A percentile compares a stretch with the other conserved stretches of the same genome.
These are phyloP conservation scores for Alternaria alternata DNA, from an alignment of 2,329 filamentous ascomycete species.

Conservation along the genomic window DNA sequence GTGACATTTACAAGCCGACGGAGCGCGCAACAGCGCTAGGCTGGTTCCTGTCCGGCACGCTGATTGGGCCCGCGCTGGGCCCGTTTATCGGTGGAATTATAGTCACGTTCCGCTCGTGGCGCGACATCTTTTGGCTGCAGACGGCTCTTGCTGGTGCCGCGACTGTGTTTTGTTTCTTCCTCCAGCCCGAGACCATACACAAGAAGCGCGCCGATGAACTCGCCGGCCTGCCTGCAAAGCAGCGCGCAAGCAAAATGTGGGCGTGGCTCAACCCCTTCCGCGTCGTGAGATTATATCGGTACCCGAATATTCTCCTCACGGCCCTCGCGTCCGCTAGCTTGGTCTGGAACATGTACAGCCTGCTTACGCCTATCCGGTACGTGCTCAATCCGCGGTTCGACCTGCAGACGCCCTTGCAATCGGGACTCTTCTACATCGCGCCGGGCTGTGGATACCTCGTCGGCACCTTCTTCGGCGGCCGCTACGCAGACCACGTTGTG, in stretches of 20 bases:
- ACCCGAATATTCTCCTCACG: constrained; percentile 69
- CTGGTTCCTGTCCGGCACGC: constrained; percentile 75
- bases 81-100: constrained; percentile 78
- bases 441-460: constrained; percentile 74
- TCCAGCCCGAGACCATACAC: constrained; percentile 78
- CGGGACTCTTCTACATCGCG: constrained; percentile 76
- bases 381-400: constrained; percentile 78
- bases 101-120: constrained; percentile 76
- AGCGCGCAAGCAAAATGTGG: constrained; percentile 58
- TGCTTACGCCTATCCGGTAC: constrained; percentile 75
- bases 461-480: constrained; percentile 75
- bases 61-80: constrained; percentile 69
- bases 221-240: constrained; percentile 56
- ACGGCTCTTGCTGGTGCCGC: constrained; percentile 70
- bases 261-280: constrained; percentile 72
- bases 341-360: constrained; percentile 79
- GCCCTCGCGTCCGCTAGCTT: constrained; percentile 68
- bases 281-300: constrained; percentile 69
- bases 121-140: constrained; percentile 80
- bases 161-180: constrained; percentile 67
- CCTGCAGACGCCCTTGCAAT: constrained; percentile 70
- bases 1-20: constrained; percentile 63
- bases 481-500: constrained; percentile 73
- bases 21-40: constrained; percentile 76
- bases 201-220: constrained; percentile 70